Evolutionary conservation across 1,139 yeast species (phyloP), one percentile per base, ranked within the genome.

Genomic region (Barnettozyma hawaiiensis): DNA sequence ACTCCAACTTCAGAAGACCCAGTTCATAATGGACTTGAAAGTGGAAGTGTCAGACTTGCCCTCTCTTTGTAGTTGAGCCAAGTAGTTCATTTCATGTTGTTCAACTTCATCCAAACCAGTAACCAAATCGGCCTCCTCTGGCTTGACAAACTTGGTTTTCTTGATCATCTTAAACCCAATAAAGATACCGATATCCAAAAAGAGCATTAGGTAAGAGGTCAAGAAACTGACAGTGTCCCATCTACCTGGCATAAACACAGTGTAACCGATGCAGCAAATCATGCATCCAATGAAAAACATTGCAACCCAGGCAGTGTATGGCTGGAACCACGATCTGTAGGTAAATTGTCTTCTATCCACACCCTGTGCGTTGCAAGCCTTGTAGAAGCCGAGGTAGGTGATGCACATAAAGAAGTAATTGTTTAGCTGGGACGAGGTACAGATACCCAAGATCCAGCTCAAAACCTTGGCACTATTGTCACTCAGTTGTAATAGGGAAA

Each of bases 351-450:
- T 59, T 47, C 85, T 63, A 46, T 74, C 71, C 32, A 77, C 54
- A 5, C 74, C 75, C 53, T 79, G 85, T 2, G 70, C 77, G 35
- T 69, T 63, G 49, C 73, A 64, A 7, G 86, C 87, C 39, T 69
- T 62, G 62, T 71, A 74, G 63, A 81, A 83, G 59, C 72, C 75
- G 49, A 67, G 43, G 63, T 80, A 83, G 1, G 82, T 78, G 42
- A 76, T 58, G 39, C 74, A 63, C 73, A 82, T 78, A 54, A 77
- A 69, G 40, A 74, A 70, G 57, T 76, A 81, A 58, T 79, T 81
- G 55, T 81, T 70, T 46, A 82, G 64, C 61, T 81, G 85, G 6
- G 85, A 76, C 7, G 84, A 85, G 8, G 90, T 80, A 53, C 79
- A 76, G 49, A 82, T 66, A 51, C 73, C 75, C 37, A 81, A 78